Evolutionary conservation across 1,284 basidiomycete species (phyloP).

Genomic region (Leccinum ambiguum): DNA sequence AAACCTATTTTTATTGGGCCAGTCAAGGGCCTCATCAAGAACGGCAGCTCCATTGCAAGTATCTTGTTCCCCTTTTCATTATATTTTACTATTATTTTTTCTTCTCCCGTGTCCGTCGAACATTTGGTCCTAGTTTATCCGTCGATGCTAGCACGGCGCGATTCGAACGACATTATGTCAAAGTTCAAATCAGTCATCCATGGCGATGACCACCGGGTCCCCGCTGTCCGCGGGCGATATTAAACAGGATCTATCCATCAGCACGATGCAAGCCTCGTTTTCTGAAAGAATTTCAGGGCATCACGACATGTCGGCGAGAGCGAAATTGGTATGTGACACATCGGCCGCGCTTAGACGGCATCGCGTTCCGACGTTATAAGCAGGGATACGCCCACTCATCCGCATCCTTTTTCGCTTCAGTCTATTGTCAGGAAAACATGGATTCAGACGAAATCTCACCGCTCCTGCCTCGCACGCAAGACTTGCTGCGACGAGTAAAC

Average conservation of each 20-base stretch:
- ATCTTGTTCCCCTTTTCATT: conserved; percentile 32
- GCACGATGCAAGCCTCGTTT: conserved; percentile 32
- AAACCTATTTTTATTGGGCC: conserved; percentile 80
- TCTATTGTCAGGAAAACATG: conserved; percentile 14
- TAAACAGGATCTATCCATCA: conserved; percentile 16
- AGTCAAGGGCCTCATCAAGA: conserved; percentile 70
- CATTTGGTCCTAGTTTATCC: conserved; percentile 71
- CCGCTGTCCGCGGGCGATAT: conserved; percentile 1
- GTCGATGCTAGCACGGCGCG: conserved; percentile 65
- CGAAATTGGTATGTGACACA: conserved; percentile 2
- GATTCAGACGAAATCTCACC: conserved; percentile 25
- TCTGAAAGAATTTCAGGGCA: conserved; percentile 5
- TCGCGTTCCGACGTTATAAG: conserved; percentile 21
- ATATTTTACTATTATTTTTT: not conserved
- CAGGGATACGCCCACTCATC: not conserved
- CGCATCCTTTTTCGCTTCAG: conserved; percentile 3
- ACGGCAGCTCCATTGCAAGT: conserved; percentile 84
- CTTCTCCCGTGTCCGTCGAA: conserved; percentile 27
- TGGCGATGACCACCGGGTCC: too few relatives aligned
- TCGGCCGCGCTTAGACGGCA: conserved; percentile 10
- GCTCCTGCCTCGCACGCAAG: conserved; percentile 18
- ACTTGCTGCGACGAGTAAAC: conserved; percentile 11
- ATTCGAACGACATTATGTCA: conserved; percentile 67
- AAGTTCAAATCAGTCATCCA: not conserved
- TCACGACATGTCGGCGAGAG: conserved; percentile 7